Base-by-base conservation (phyloP, 352 stramenopile genomes). In the Phytopythium aichiense region DNA sequence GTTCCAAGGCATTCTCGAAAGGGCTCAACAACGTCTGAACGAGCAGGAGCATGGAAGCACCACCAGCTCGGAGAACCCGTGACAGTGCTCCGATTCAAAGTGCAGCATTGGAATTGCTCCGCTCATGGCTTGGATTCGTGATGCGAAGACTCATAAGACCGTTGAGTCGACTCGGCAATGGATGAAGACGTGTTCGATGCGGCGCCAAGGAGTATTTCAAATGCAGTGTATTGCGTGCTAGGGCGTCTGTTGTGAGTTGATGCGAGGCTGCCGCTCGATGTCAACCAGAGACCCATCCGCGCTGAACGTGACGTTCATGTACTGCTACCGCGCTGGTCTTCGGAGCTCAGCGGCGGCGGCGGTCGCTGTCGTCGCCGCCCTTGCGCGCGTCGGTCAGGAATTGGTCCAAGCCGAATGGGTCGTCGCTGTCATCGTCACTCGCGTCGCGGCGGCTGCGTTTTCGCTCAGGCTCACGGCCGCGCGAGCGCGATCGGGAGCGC, bases 381-480 rank as follows among this genome's bases (percentile, higher is more conserved):
- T 80, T 85, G 30, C 86, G 79, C 12, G 86, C 86, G 38, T 95
- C 84, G 15, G 81, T 83, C 28, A 95, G 67, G 60, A 95, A 94
- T 64, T 91, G 79, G 58, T 94, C 88, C 31, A 96, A 65, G 20
- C 85, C 87, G 38, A 93, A 96, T 38, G 88, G 88, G 49, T 96
- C 88, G 56, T 91, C 76, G 23, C 75, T 69, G 42, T 77, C 84
- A 43, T 71, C 67, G 50, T 87, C 74, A 54, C 77, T 79, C 25
- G 67, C 49, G 7, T 75, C 72, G 51, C 72, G 76, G 13, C 72
- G 76, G 35, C 66, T 72, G 57, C 84, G 77, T 56, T 89, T 87
- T 20, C 74, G 71, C 46, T 87, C 68, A 20, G 63, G 69, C 12
- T 62, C 66, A 20, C 59, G 65, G 0, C 63, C 67, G n/a, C 67